Base-by-base conservation (phyloP, 768 basidiomycete genomes). In the Termitomyces sp. region DNA sequence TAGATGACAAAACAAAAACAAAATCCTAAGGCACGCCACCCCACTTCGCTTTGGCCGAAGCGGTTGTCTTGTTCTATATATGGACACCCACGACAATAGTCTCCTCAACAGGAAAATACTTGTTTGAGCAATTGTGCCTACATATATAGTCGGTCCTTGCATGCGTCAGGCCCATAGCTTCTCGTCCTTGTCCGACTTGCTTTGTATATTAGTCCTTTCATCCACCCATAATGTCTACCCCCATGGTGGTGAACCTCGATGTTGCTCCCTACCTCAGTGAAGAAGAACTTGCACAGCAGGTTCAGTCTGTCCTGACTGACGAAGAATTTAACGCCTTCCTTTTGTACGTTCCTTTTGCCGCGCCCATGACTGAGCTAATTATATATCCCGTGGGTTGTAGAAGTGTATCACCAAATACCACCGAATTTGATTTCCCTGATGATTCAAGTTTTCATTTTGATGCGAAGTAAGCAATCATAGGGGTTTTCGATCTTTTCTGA, bases 311-410 rank as follows among this genome's bases (percentile, higher is more conserved):
- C 36, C 32, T 49, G 33, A 56, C 55, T 5, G 47, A 56, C 10
- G 55, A 56, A 48, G 55, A 56, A 40, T 56, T 40, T n/a, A 22
- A 48, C 6, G 55, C 55, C 11, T 49, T 56, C 20, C 14, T 56
- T 35, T 20, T 56, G 55, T 56, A 40, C 14, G 47, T 49, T 20
- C 46, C 32, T 14, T 36, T 30, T n/a, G 9, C 1, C 10, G 18
- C 5, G 3, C 22, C 30, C 28, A 38, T 47, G 13, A 41, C 3
- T 16, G n/a, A 48, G 28, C 45, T 38, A 20, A 35, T 38, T 18
- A 5, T 5, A 11, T 9, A 30, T 26, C 5, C n/a, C 52, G 16
- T 38, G 22, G 18, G n/a, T 22, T 24, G 35, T 44, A 55, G 55
- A 26, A 55, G 36, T 22, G 24, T 55, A 30, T 55, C 55, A 35